These are phyloP conservation scores for Volvariella volvacea DNA, from an alignment of 1,284 basidiomycete genomes.

Conservation along the genomic window DNA sequence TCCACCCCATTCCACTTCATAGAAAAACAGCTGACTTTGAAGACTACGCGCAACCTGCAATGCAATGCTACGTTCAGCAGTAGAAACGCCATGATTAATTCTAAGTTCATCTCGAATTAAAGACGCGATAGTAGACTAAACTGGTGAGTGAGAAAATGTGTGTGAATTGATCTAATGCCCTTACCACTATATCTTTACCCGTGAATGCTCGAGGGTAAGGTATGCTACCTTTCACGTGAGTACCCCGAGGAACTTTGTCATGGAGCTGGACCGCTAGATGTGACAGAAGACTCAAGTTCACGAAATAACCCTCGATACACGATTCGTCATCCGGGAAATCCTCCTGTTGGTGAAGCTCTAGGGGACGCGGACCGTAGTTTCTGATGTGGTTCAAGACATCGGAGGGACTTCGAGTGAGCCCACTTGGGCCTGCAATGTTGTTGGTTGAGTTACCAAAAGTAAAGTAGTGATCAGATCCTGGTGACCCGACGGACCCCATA, in stretches of 20 bases:
- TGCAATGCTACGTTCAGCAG: conserved; percentile 74
- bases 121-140: conserved; percentile 76
- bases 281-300: conserved; percentile 83
- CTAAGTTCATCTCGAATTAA: conserved; percentile 72
- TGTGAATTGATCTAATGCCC: conserved; percentile 23
- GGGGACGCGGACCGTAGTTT: conserved; percentile 20
- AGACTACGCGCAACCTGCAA: conserved; percentile 84
- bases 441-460: too few relatives aligned
- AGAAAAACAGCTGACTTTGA: conserved; percentile 91
- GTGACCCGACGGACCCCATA: too few relatives aligned
- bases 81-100: conserved; percentile 68
- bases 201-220: conserved; percentile 86
- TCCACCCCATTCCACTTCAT: conserved; percentile 94
- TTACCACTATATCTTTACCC: conserved; percentile 86
- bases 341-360: conserved; percentile 40
- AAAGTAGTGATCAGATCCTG: too few relatives aligned
- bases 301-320: conserved; percentile 55
- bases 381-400: conserved; percentile 24
- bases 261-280: conserved; percentile 84
- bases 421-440: conserved; percentile 15
- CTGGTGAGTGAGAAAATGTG: background rate
- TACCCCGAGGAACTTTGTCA: conserved; percentile 79
- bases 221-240: conserved; percentile 87
- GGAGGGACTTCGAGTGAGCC: conserved; percentile 22
- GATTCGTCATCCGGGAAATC: conserved; percentile 69